Percentiles rank a stretch among this genome's conserved stretches.
phyloP scores from a whole-genome alignment of 1,139 yeast species.

The Nakaseomyces delphensis region DNA sequence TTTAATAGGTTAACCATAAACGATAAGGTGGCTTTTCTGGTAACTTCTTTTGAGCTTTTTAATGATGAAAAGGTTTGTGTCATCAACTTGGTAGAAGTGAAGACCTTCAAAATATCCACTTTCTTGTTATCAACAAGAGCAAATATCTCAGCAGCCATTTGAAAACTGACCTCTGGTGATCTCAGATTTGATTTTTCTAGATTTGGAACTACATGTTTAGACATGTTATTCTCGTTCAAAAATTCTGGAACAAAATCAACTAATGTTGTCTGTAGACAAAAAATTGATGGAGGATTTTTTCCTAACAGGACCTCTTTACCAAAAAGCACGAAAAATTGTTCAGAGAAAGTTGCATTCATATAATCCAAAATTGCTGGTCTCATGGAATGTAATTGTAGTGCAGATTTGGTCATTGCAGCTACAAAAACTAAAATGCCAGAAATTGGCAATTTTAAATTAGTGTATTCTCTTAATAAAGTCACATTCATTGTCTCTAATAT shows the following conservation, averaged over 20 bases:
- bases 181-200: conserved; percentile 72
- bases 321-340: conserved; percentile 27
- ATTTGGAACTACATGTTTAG: conserved; percentile 43
- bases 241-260: conserved; percentile 37
- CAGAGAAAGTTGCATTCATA: conserved; percentile 25
- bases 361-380: conserved; percentile 36
- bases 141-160: conserved; percentile 41
- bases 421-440: conserved; percentile 31
- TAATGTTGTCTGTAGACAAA: conserved; percentile 23
- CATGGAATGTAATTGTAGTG: conserved; percentile 35
- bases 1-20: conserved; percentile 33
- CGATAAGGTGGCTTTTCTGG: conserved; percentile 46
- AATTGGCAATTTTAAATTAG: conserved; percentile 21
- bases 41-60: conserved; percentile 61
- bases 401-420: conserved; percentile 38
- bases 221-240: conserved; percentile 39
- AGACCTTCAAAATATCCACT: conserved; percentile 35
- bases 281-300: conserved; percentile 36
- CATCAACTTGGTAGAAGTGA: conserved; percentile 45
- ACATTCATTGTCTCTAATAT: conserved; percentile 11
- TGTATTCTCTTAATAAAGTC: conserved; percentile 13
- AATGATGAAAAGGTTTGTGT: conserved; percentile 54
- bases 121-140: conserved; percentile 31
- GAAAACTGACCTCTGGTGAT: conserved; percentile 68
- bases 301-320: conserved; percentile 40